Evolutionary conservation across 108 stramenopile species (phyloP), one percentile per base, ranked within the genome.

Genomic region (Hondaea fermentalgiana): DNA sequence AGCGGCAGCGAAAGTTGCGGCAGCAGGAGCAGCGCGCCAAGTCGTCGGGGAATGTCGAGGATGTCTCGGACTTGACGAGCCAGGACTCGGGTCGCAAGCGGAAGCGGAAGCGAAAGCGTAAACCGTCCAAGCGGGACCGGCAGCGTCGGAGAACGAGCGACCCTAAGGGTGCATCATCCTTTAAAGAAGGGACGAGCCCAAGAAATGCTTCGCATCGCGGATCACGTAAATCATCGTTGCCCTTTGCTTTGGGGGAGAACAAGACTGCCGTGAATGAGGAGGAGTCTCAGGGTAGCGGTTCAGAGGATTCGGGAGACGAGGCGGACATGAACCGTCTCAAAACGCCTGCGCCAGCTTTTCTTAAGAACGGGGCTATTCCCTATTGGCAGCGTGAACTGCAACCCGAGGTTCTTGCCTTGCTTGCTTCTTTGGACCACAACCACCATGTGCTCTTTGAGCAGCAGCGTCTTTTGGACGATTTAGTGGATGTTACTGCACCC

Each of bases 371-470:
- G 10, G 49, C 43, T 0, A 2, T 83, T 23, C 76, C 76, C 1
- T 53, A 53, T 35, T 83, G 76, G 76, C 76, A 83, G 76, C 76
- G 76, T 6, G 76, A 83, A 45, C 76, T 83, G 19, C 76, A 83
- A 45, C 76, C 76, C 23, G 76, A 47, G 76, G 28, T 83, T 16
- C 51, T 83, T 17, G 51, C 76, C 17, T 12, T 83, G 51, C 25
- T 83, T 12, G 76, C 76, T 6, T 47, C 76, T 35, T 23, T 83
- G 76, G 76, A 83, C 51, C 76, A 83, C 28, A 83, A 83, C 4
- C 45, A 53, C 76, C 45, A 83, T 35, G n/a, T 53, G n/a, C 51
- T 83, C n/a, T 83, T 53, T 23, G 76, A 47, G 25, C 76, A 83
- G 51, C 76, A 83, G 76, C 19, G 76, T 12, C 45, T 83, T 12